These are phyloP conservation scores for Anastatica hierochuntica DNA, from an alignment of 345 rosid species.

Conservation along the genomic window DNA sequence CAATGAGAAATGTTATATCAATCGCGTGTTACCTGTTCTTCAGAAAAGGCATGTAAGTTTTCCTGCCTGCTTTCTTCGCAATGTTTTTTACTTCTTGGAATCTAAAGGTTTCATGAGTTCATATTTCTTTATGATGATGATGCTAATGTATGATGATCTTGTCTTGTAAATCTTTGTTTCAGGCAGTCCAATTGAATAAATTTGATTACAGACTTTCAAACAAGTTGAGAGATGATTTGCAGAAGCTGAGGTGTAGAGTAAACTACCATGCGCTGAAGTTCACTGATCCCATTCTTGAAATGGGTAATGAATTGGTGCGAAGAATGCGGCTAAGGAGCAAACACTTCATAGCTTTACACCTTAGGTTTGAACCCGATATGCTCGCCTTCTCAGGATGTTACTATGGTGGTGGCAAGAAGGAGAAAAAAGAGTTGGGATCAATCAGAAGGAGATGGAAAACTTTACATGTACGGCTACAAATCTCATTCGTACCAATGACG, in stretches of 20 bases:
- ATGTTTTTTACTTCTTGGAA: conserved; percentile 1
- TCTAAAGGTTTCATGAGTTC: background rate
- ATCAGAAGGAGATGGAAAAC: conserved; percentile 97
- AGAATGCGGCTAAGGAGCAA: conserved; percentile 74
- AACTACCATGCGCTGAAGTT: conserved; percentile 87
- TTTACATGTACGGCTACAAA: conserved; percentile 62
- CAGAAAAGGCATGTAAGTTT: conserved; percentile 99
- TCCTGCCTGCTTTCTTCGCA: conserved; percentile 21
- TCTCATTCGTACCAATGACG: background rate
- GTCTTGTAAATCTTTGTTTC: conserved; percentile 18
- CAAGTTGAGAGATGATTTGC: conserved; percentile 70
- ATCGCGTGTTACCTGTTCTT: conserved; percentile 82
- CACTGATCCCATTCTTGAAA: conserved; percentile 60
- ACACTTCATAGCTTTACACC: conserved; percentile 84
- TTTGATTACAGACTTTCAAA: conserved; percentile 95
- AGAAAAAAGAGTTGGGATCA: conserved; percentile 64
- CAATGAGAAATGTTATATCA: conserved; percentile 75
- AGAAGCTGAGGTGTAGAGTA: conserved; percentile 92
- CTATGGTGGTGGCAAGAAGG: conserved; percentile 96
- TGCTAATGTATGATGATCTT: conserved; percentile 6
- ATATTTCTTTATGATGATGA: background rate
- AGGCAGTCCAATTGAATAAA: conserved; percentile 81
- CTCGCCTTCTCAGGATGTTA: conserved; percentile 98
- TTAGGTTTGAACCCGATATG: conserved; percentile 99
- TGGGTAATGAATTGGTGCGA: conserved; percentile 64